phyloP scores from a whole-genome alignment of 164 flowering plant species.

The Liriodendron chinense region DNA sequence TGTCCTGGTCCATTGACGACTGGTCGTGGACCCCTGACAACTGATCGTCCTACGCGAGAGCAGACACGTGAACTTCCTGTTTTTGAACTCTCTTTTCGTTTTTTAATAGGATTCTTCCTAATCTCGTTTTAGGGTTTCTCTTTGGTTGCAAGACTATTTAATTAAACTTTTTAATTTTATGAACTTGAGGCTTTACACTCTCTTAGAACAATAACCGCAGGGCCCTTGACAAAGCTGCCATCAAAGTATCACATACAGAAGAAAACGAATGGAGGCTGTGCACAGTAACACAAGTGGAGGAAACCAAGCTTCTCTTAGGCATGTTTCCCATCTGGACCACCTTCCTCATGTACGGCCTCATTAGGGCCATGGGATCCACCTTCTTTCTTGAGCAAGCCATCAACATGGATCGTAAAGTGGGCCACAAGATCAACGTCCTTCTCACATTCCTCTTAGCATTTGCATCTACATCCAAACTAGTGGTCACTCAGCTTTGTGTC shows the following conservation, averaged over 20 bases:
- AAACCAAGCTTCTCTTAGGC: constrained; percentile 21
- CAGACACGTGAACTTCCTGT: too few species aligned
- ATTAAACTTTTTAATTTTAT: too few species aligned
- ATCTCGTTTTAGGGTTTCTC: too few species aligned
- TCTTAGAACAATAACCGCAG: constrained; percentile 6
- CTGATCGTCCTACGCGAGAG: too few species aligned
- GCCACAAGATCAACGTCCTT: constrained; percentile 7
- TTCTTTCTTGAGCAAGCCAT: constrained; percentile 27
- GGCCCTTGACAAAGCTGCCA: constrained; percentile 28
- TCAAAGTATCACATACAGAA: not conserved
- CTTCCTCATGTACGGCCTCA: constrained; percentile 23
- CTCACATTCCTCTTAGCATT: constrained; percentile 14
- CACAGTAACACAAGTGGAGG: constrained; percentile 25
- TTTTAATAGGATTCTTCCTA: too few species aligned
- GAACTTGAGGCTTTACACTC: too few species aligned
- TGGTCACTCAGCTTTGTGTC: not conserved
- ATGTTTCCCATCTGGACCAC: constrained; percentile 31
- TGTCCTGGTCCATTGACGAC: too few species aligned
- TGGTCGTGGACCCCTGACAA: too few species aligned
- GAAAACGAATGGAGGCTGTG: constrained; percentile 22
- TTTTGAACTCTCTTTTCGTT: too few species aligned
- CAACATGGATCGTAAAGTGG: constrained; percentile 12
- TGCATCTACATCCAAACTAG: not conserved
- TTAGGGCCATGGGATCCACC: constrained; percentile 19
- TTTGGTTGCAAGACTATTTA: too few species aligned